These are phyloP conservation scores for Thermoascus crustaceus DNA, from an alignment of 2,329 filamentous ascomycete species.

Conservation along the genomic window DNA sequence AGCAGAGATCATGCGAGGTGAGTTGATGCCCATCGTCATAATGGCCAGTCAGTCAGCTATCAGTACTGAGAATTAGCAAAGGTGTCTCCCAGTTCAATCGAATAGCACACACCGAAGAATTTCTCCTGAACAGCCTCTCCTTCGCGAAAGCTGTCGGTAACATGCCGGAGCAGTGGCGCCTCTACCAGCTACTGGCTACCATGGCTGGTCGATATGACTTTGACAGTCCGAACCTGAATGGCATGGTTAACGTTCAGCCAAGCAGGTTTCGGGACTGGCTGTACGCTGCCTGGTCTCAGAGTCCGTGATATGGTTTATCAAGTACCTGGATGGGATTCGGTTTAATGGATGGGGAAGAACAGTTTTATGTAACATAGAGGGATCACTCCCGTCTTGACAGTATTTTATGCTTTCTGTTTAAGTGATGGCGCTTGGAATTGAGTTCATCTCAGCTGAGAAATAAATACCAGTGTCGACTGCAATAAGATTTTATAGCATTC, in stretches of 20 bases:
- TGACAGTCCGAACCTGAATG: conserved; percentile 52
- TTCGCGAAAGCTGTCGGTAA: conserved; percentile 25
- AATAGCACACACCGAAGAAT: conserved; percentile 15
- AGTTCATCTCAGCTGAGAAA: no score
- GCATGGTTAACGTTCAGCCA: conserved; percentile 40
- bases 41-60: conserved; percentile 8
- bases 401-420: no score
- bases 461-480: no score
- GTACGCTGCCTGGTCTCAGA: conserved; percentile 35
- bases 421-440: no score
- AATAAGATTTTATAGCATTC: no score
- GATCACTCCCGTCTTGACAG: no score
- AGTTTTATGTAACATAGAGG: neutral
- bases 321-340: no score
- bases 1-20: conserved; percentile 42
- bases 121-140: conserved; percentile 16
- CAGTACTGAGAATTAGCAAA: conserved; percentile 5
- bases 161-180: conserved; percentile 29
- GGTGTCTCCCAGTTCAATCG: conserved; percentile 17
- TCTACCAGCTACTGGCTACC: conserved; percentile 59
- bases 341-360: neutral
- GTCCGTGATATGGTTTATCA: no score
- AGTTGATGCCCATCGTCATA: conserved; percentile 11
- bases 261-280: conserved; percentile 50
- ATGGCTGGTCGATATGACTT: conserved; percentile 62